phyloP scores from a whole-genome alignment of 495 filamentous ascomycete genomes.

The Penicillium odoratum region DNA sequence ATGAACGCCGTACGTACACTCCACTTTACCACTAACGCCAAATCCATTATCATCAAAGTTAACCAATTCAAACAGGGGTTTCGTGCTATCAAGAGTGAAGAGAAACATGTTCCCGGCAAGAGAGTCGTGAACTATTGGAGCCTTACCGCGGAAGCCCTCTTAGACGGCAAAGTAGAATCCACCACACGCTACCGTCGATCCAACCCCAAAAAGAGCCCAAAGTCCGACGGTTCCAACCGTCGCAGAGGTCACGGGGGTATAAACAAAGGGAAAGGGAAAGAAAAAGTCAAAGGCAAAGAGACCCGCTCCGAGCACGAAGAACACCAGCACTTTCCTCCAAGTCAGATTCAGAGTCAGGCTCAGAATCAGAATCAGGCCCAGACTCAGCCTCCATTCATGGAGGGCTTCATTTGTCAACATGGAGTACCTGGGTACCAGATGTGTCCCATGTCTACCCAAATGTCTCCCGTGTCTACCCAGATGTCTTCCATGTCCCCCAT shows the following conservation, averaged over 20 bases:
- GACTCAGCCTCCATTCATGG: no score
- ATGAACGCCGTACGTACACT: slow-evolving; percentile 82
- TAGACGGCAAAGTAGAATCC: slow-evolving; percentile 64
- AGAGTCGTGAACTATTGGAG: slow-evolving; percentile 65
- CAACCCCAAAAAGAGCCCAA: slow-evolving; percentile 46
- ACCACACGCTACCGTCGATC: slow-evolving; percentile 71
- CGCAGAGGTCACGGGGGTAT: neutral
- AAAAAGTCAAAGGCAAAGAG: neutral
- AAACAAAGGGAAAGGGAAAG: neutral
- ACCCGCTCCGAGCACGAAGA: neutral
- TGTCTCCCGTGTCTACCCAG: neutral
- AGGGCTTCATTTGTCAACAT: no score
- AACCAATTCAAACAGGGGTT: slow-evolving; percentile 57
- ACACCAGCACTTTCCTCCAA: neutral
- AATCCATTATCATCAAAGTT: slow-evolving; percentile 2
- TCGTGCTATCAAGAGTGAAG: slow-evolving; percentile 52
- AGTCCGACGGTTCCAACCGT: slow-evolving; percentile 35
- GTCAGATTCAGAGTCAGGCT: neutral
- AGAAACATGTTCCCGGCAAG: slow-evolving; percentile 41
- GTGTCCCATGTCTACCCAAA: neutral
- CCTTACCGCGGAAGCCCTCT: slow-evolving; percentile 60
- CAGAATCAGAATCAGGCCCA: no score
- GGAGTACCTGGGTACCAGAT: neutral
- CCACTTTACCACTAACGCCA: neutral
- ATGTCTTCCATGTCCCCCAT: no score